phyloP scores from a whole-genome alignment of 768 basidiomycete species.

The Auricularia heimuer region DNA sequence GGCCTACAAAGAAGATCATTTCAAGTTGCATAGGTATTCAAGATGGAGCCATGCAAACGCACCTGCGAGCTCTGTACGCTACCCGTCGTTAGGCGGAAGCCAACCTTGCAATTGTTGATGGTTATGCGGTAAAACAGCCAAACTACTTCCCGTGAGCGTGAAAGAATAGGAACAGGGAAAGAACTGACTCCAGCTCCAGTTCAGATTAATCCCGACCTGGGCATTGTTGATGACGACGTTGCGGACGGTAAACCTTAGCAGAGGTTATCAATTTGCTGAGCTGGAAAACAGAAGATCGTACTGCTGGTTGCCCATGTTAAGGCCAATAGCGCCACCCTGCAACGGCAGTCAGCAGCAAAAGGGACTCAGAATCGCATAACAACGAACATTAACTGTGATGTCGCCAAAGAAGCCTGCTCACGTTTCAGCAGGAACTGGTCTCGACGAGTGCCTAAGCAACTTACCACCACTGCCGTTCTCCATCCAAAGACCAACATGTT shows the following conservation, averaged over 20 bases:
- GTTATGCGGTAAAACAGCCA: conserved; percentile 13
- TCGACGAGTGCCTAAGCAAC: neutral
- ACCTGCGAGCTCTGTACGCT: neutral
- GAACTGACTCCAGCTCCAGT: conserved; percentile 4
- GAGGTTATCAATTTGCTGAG: neutral
- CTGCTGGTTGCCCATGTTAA: conserved; percentile 14
- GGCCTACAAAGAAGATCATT: no score
- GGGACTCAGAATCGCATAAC: no score
- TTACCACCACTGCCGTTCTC: conserved; percentile 11
- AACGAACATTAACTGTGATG: conserved; percentile 7
- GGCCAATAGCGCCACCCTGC: conserved; percentile 10
- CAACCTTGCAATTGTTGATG: conserved; percentile 11
- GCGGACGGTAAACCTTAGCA: conserved; percentile 11
- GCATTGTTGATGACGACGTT: conserved; percentile 11
- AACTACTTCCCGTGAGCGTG: neutral
- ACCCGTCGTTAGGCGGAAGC: conserved; percentile 6
- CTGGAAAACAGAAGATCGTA: neutral
- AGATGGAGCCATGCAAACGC: neutral
- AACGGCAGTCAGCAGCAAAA: no score
- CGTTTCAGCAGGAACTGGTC: neutral
- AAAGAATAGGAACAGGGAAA: neutral
- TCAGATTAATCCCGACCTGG: conserved; percentile 5
- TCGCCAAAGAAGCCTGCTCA: conserved; percentile 6
- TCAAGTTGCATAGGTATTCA: no score
- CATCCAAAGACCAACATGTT: neutral